A percentile compares a stretch with the other conserved stretches of the same genome.
phyloP scores from a whole-genome alignment of 441 rosid species.

The Erysimum pusillum region DNA sequence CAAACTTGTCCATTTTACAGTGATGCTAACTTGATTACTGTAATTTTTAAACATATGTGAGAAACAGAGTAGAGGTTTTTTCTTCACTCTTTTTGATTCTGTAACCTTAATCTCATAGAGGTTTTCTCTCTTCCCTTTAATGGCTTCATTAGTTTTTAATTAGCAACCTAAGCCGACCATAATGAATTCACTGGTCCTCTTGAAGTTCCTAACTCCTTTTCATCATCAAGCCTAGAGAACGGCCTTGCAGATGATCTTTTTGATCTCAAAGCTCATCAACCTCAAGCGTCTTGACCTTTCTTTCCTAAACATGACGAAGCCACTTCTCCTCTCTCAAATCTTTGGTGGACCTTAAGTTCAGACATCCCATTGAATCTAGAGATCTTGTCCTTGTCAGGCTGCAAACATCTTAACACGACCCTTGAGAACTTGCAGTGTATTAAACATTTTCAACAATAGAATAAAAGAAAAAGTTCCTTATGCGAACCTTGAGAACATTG shows the following conservation, averaged over 20 bases:
- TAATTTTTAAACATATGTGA: not conserved
- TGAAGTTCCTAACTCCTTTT: not conserved
- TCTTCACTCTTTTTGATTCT: not conserved
- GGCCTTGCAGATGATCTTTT: not conserved
- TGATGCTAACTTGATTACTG: not conserved
- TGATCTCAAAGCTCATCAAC: not conserved
- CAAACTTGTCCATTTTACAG: not conserved
- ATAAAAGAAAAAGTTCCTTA: not conserved
- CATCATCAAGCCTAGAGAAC: not conserved
- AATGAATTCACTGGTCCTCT: not conserved
- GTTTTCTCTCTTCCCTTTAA: not conserved
- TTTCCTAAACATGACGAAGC: not conserved
- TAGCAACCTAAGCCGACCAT: not conserved
- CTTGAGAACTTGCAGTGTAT: not conserved
- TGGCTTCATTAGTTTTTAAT: not conserved
- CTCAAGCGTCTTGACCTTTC: not conserved
- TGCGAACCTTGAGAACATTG: not conserved
- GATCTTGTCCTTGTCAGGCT: not conserved
- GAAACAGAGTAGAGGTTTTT: not conserved
- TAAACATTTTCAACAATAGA: not conserved
- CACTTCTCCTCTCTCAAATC: not conserved
- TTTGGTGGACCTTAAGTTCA: not conserved
- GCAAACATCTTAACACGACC: not conserved
- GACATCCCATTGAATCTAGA: not conserved
- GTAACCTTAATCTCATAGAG: not conserved